Conservation (phyloP, 1,284 basidiomycete genomes). For the Cryptococcus sp. region DNA sequence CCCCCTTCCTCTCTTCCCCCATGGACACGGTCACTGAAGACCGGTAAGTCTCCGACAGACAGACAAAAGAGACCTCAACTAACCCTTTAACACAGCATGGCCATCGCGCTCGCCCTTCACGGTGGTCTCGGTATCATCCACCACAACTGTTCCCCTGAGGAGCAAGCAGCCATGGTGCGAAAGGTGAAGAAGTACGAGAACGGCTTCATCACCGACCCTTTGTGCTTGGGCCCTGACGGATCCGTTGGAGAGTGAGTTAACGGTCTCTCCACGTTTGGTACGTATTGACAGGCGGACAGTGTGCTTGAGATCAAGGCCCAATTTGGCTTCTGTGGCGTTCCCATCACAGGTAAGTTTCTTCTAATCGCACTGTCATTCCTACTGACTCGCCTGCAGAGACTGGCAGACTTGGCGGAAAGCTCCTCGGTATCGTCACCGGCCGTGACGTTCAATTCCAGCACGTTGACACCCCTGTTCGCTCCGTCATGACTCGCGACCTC, state of each 20-base stretch:
- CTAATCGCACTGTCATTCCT: neutral
- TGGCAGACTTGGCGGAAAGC: slow-evolving; percentile 82
- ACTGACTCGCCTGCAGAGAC: slow-evolving; percentile 63
- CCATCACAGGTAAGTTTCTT: slow-evolving; percentile 73
- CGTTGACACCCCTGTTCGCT: slow-evolving; percentile 66
- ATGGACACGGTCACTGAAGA: slow-evolving; percentile 99
- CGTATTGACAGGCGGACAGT: slow-evolving; percentile 21
- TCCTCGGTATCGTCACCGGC: slow-evolving; percentile 94
- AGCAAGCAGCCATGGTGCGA: slow-evolving; percentile 95
- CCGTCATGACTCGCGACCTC: slow-evolving; percentile 87
- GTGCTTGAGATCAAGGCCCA: slow-evolving; percentile 91
- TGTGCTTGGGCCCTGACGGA: slow-evolving; percentile 77
- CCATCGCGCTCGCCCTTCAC: slow-evolving; percentile 89
- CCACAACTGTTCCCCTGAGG: slow-evolving; percentile 86
- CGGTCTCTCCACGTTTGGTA: neutral
- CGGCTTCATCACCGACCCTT: slow-evolving; percentile 95
- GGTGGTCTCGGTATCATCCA: slow-evolving; percentile 99
- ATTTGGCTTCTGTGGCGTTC: slow-evolving; percentile 95
- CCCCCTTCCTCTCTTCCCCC: slow-evolving; percentile 95
- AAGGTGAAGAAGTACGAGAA: slow-evolving; percentile 98
- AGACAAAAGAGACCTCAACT: slow-evolving; percentile 4
- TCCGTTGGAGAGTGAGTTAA: slow-evolving; percentile 70
- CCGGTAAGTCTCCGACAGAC: slow-evolving; percentile 54
- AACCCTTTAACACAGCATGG: slow-evolving; percentile 66
- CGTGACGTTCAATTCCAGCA: slow-evolving; percentile 95